Base-by-base conservation (phyloP, 2,329 filamentous ascomycete genomes). In the Coniochaeta sp. region DNA sequence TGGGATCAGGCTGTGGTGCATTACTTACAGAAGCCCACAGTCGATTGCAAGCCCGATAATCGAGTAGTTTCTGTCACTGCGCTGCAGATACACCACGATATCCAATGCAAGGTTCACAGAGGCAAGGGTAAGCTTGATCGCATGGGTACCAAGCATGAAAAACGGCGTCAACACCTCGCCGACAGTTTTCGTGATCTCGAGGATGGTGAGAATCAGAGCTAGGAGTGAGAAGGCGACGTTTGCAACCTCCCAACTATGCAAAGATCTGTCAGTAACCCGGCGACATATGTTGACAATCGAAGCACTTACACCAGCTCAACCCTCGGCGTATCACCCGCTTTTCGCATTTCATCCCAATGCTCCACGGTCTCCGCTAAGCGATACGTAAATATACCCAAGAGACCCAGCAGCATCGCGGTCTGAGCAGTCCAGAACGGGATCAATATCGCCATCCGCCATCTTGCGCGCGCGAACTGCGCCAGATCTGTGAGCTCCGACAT, bases 371-470 rank as follows among this genome's bases (percentile, higher is more conserved):
- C 73, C 30, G 77, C 78, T 8, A 86, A 73, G 14, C 81, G 76
- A 70, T 79, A 83, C 30, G 79, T 73, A 64, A 84, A 85, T 8
- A 85, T 69, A 16, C 78, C 81, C 67, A 82, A 75, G 60, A 82
- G 69, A 42, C 74, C 67, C 57, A 80, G 66, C 50, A 81, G 69
- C 19, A 84, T 69, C 3, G 70, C 65, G 4, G 81, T 68, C 67
- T 85, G 81, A 5, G 78, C 63, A 8, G 70, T 65, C 82, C 83
- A 86, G 50, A 75, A 73, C 7, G 81, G 81, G 1, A 80, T 62
- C 28, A 86, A 70, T 4, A 84, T 58, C 54, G 66, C 65, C 60
- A 77, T 72, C 58, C 75, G 75, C 83, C 83, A 85, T 68, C 74
- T 73, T 17, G 82, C 77, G 32, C 80, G 76, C 60, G 75, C 74